Base-by-base conservation (phyloP, 768 basidiomycete species). In the Podaxis rugospora region DNA sequence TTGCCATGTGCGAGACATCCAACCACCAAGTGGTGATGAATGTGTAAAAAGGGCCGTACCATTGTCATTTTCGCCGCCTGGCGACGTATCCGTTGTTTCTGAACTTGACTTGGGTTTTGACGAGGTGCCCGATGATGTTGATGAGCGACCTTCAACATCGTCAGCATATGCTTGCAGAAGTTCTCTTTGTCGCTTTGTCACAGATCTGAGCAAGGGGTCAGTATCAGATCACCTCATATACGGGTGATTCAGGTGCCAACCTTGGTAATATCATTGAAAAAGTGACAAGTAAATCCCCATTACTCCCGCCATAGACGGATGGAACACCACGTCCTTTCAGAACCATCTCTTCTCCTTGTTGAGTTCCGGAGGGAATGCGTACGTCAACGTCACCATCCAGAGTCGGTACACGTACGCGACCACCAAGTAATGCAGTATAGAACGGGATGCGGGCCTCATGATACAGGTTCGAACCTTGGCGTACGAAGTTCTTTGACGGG, bases 321-420 rank as follows among this genome's bases (percentile, higher is more conserved):
- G 83, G 71, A 11, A 98, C 86, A 32, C 97, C 97, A 56, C 92
- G 85, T 42, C 88, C 87, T 75, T 90, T 91, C 68, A 99, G 75
- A 21, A 97, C 92, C 86, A 96, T 95, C 73, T 98, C 95, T 76
- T 98, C 94, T 16, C 95, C 95, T 70, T 90, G 94, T 74, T 98
- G 97, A 2, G 96, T 98, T 49, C 97, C 96, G 21, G 81, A 80
- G 58, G 95, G 93, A 44, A 99, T 84, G 65, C 91, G 89, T 46
- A 98, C 92, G 61, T 98, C 95, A 1, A 98, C 94, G 49, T 97
- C 93, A 25, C 95, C 93, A 63, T 98, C 95, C 18, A 98, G 78
- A 47, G 97, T 99, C 25, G 95, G 94, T 27, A 99, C 91, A 32
- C 93, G 84, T 49, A 95, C 89, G 67, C 86, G 85, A 32, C 96